A percentile compares a stretch with the other conserved stretches of the same genome.
Conservation (phyloP, 2,329 filamentous ascomycete species). For the Arthroderma uncinatum region DNA sequence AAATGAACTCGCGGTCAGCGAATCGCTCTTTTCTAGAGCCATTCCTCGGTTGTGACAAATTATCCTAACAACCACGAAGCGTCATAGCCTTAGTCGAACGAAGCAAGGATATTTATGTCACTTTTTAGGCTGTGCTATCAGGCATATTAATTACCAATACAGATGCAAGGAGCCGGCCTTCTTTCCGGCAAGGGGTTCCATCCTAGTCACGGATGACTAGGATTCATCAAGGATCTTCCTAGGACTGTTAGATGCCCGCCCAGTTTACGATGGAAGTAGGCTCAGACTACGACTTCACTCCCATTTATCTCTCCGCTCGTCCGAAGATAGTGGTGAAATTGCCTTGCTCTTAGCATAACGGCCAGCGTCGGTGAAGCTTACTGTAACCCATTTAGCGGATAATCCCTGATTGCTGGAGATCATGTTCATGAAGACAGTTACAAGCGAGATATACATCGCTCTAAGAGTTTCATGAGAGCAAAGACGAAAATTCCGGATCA, state of each 20-base stretch:
- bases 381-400: background rate
- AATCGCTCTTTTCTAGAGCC: too few species aligned
- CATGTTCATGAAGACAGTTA: background rate
- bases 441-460: background rate
- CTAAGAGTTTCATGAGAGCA: background rate
- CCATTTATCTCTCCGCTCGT: background rate
- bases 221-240: background rate
- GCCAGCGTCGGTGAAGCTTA: background rate
- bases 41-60: too few species aligned
- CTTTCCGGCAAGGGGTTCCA: too few species aligned
- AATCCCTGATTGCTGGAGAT: background rate
- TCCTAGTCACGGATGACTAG: too few species aligned
- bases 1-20: too few species aligned
- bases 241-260: background rate
- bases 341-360: too few species aligned
- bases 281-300: background rate
- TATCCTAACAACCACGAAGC: too few species aligned
- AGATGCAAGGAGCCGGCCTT: too few species aligned
- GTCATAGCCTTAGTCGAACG: too few species aligned
- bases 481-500: background rate
- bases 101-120: too few species aligned
- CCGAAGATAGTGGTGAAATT: background rate
- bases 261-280: background rate
- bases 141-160: too few species aligned
- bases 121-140: too few species aligned